These are phyloP conservation scores for Globisporangium ultimum DNA, from an alignment of 352 stramenopile genomes.

Conservation along the genomic window DNA sequence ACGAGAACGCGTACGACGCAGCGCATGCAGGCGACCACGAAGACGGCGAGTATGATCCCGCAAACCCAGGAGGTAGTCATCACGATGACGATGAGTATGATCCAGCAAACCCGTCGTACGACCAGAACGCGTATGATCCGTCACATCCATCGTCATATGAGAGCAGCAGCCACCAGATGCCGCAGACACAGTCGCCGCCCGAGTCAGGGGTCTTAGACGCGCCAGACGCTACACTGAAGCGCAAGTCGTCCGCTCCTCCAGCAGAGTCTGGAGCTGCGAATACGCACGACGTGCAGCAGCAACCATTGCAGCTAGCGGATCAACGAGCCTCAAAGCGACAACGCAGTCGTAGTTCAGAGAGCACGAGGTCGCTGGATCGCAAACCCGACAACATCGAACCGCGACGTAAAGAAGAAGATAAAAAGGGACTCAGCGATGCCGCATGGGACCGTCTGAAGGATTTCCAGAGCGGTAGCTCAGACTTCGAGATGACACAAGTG, in stretches of 20 bases:
- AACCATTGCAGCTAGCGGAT: not conserved
- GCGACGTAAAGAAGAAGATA: conserved; percentile 26
- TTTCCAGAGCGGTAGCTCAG: conserved; percentile 44
- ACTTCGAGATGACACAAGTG: conserved; percentile 71
- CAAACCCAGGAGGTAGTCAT: conserved; percentile 17
- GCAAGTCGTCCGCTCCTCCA: conserved; percentile 1
- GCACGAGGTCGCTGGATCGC: conserved; percentile 12
- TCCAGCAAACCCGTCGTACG: conserved; percentile 31
- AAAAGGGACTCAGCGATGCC: conserved; percentile 53
- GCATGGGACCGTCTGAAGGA: conserved; percentile 79
- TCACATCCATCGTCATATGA: conserved; percentile 7
- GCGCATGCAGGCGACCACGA: conserved; percentile 8
- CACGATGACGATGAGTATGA: conserved; percentile 37
- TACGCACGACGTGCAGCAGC: conserved; percentile 3
- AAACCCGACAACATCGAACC: conserved; percentile 1
- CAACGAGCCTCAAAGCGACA: conserved; percentile 15
- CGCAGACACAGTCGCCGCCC: not conserved
- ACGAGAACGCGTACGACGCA: conserved; percentile 23
- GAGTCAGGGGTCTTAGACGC: not conserved
- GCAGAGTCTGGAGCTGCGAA: conserved; percentile 9
- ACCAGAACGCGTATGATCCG: conserved; percentile 6
- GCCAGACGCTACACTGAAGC: not conserved
- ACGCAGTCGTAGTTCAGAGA: conserved; percentile 22
- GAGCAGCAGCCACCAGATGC: not conserved
- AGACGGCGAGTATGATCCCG: conserved; percentile 7